phyloP scores from a whole-genome alignment of 2,329 filamentous ascomycete genomes.

The Cytospora schulzeri region DNA sequence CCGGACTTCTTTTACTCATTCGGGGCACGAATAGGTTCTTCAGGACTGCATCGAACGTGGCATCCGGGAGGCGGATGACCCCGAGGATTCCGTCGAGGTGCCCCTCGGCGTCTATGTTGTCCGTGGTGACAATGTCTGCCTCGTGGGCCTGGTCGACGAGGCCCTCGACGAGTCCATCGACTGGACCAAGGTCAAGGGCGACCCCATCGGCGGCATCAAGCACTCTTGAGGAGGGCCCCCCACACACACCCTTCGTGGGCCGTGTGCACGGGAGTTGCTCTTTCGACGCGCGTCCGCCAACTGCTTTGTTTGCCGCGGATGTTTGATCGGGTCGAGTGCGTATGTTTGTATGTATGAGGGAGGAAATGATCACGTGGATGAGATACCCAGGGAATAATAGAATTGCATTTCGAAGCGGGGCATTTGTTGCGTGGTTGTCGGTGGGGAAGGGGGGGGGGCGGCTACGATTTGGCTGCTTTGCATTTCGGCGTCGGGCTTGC shows the following conservation, averaged over 20 bases:
- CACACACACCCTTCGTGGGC: not conserved
- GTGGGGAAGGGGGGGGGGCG: not conserved
- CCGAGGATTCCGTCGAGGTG: constrained; percentile 77
- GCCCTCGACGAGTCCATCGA: constrained; percentile 86
- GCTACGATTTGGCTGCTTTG: not conserved
- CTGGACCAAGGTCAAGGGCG: constrained; percentile 87
- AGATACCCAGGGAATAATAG: constrained; percentile 23
- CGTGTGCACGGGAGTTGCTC: not conserved
- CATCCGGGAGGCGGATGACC: constrained; percentile 82
- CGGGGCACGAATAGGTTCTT: constrained; percentile 61
- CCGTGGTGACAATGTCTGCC: constrained; percentile 89
- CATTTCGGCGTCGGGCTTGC: constrained; percentile 10
- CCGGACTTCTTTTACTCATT: not conserved
- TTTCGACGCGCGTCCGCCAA: not conserved
- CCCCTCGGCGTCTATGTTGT: constrained; percentile 89
- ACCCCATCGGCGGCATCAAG: constrained; percentile 81
- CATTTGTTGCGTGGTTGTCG: constrained; percentile 9
- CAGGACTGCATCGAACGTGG: constrained; percentile 84
- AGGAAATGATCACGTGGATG: constrained; percentile 14
- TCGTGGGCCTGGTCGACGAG: constrained; percentile 89
- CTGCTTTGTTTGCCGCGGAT: not conserved
- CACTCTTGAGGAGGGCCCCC: constrained; percentile 52
- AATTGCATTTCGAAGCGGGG: constrained; percentile 4
- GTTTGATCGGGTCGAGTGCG: not conserved
- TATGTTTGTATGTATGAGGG: constrained; percentile 2